Base-by-base conservation (phyloP, 495 filamentous ascomycete species). In the Cercophora samala region DNA sequence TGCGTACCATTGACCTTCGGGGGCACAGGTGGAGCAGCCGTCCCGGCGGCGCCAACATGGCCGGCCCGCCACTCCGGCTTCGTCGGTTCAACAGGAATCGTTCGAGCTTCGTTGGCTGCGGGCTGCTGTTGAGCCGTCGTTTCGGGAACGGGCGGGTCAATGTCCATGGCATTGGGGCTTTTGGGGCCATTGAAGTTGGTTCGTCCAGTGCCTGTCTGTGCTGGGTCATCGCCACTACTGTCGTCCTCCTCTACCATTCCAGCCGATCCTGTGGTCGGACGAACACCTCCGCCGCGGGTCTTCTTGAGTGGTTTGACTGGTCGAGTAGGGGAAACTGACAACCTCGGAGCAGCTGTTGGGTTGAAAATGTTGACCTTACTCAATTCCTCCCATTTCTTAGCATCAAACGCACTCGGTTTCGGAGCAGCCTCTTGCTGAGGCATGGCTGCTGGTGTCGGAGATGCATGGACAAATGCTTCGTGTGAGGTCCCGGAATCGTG, bases 371-470 rank as follows among this genome's bases (percentile, higher is more conserved):
- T 76, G 58, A 88, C 80, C 19, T 84, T 85, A 67, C 93, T 86
- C 63, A 85, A 83, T 63, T 87, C 80, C 62, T 75, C 75, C 92
- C 91, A 96, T 29, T 87, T 73, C 37, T 90, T 87, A 3, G 85
- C 79, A 26, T 85, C 83, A 70, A 92, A 95, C 25, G 81, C 85
- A 8, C 64, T 63, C 3, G 61, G n/a, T 53, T 67, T 72, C 55
- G 72, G 68, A 26, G 52, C 19, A n/a, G 60, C 32, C 1, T 63
- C 54, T 24, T 72, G 26, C 13, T 64, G 55, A n/a, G 66, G 65
- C 21, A 67, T 29, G 3, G 54, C 55, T 21, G 56, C 37, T 46
- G 15, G 37, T 46, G 6, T 29, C 26, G 37, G 37, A 13, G 37
- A 46, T 46, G 15, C 15, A 17, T 46, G 6, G 25, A 62, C 55